Percentiles rank a stretch among this genome's conserved stretches.
Evolutionary conservation across 768 basidiomycete genomes (phyloP).

Genomic region (Lactifluus echinatus): DNA sequence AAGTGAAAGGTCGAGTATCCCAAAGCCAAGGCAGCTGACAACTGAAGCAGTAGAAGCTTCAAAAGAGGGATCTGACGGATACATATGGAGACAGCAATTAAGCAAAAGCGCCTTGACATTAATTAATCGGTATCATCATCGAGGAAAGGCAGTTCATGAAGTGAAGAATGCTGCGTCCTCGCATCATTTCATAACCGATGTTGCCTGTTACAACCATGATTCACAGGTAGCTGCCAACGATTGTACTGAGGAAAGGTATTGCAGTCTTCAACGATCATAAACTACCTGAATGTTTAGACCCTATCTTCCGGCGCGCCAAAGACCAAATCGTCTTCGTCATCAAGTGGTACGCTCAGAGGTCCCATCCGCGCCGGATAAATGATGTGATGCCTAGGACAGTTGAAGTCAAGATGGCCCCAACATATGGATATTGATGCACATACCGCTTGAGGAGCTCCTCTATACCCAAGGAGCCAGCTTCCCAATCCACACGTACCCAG

Average conservation of each 20-base stretch:
- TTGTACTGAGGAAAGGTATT: background rate
- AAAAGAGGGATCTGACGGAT: too few relatives aligned
- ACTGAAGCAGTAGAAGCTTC: too few relatives aligned
- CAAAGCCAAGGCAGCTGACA: background rate
- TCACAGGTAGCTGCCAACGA: background rate
- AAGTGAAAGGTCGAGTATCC: background rate
- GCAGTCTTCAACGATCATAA: background rate
- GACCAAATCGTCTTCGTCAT: slow-evolving; percentile 18
- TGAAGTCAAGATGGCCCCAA: background rate
- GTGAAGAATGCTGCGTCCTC: background rate
- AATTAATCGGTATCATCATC: background rate
- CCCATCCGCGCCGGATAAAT: slow-evolving; percentile 1
- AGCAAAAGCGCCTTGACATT: too few relatives aligned
- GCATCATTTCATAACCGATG: background rate
- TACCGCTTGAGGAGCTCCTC: slow-evolving; percentile 62
- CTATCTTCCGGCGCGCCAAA: slow-evolving; percentile 5
- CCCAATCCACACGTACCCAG: slow-evolving; percentile 87
- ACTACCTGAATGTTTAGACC: background rate
- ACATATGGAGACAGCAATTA: background rate
- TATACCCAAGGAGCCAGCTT: slow-evolving; percentile 57
- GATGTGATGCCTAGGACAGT: slow-evolving; percentile 6
- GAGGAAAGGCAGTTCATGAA: background rate
- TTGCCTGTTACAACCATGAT: background rate
- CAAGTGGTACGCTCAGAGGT: slow-evolving; percentile 3
- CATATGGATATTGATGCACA: slow-evolving; percentile 18